Percentiles rank a stretch among this genome's conserved stretches.
Evolutionary conservation across 2,329 filamentous ascomycete species (phyloP).

Genomic region (Colletotrichum tanaceti): DNA sequence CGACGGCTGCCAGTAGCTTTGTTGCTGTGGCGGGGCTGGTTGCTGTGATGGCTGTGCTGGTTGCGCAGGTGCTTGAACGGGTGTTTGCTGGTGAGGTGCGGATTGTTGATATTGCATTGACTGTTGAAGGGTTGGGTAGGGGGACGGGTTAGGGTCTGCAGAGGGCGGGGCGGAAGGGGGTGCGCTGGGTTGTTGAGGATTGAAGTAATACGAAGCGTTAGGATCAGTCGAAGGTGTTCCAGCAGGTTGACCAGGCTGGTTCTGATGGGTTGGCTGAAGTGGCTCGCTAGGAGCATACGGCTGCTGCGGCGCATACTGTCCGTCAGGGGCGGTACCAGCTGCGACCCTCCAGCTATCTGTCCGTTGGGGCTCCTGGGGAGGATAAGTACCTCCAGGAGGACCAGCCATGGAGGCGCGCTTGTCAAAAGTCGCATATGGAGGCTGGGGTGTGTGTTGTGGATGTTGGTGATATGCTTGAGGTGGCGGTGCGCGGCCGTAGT

Average conservation of each 20-base stretch:
- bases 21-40: slow-evolving; percentile 42
- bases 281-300: slow-evolving; percentile 50
- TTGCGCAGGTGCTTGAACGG: slow-evolving; percentile 48
- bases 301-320: slow-evolving; percentile 52
- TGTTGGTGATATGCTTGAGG: slow-evolving; percentile 65
- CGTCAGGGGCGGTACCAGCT: slow-evolving; percentile 37
- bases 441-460: slow-evolving; percentile 51
- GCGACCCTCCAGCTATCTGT: slow-evolving; percentile 63
- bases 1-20: slow-evolving; percentile 52
- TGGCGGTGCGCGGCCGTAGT: slow-evolving; percentile 60
- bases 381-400: slow-evolving; percentile 56
- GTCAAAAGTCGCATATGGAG: slow-evolving; percentile 59
- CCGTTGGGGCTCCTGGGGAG: slow-evolving; percentile 59
- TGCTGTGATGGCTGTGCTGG: slow-evolving; percentile 51
- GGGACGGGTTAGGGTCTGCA: slow-evolving; percentile 59
- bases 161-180: slow-evolving; percentile 48
- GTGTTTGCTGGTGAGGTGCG: slow-evolving; percentile 48
- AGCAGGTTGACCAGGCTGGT: slow-evolving; percentile 45
- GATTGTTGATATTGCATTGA: slow-evolving; percentile 58
- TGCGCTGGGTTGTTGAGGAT: slow-evolving; percentile 50
- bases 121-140: slow-evolving; percentile 65
- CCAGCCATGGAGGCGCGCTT: slow-evolving; percentile 55
- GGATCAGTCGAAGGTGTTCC: slow-evolving; percentile 57
- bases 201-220: slow-evolving; percentile 70
- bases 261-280: slow-evolving; percentile 46